Conservation (phyloP, 768 basidiomycete genomes). For the Coprinellus micaceus region DNA sequence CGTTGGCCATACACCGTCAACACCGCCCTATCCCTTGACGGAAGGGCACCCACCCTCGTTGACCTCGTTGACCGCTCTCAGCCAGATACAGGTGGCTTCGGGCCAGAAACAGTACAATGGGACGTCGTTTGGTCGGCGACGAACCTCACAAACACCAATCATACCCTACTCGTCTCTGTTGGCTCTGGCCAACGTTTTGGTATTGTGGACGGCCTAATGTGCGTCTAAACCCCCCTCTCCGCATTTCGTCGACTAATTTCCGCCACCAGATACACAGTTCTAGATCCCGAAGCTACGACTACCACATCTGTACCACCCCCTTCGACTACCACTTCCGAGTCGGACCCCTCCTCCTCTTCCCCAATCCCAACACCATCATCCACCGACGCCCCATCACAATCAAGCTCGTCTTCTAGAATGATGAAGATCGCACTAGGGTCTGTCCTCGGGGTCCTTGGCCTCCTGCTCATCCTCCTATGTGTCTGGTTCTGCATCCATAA, state of each 20-base stretch:
- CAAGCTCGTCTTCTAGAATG: background rate
- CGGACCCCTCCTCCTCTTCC: background rate
- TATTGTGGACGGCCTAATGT: conserved; percentile 40
- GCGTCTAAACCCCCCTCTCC: conserved; percentile 17
- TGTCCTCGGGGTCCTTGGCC: background rate
- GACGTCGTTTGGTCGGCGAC: conserved; percentile 35
- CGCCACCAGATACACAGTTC: conserved; percentile 20
- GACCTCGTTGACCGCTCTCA: conserved; percentile 37
- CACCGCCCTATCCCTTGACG: conserved; percentile 38
- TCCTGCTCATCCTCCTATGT: background rate
- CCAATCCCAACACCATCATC: background rate
- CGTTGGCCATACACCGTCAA: conserved; percentile 41
- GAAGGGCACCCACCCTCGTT: conserved; percentile 27
- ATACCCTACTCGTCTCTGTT: conserved; percentile 37
- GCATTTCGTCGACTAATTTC: background rate
- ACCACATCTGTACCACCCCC: background rate
- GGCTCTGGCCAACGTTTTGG: conserved; percentile 32
- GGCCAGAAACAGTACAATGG: conserved; percentile 36
- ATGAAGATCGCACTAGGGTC: background rate
- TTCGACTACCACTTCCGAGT: background rate
- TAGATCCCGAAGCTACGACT: conserved; percentile 17
- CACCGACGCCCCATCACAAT: background rate
- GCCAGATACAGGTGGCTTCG: conserved; percentile 24
- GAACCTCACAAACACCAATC: conserved; percentile 29
- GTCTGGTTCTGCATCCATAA: background rate